These are phyloP conservation scores for Bjerkandera adusta DNA, from an alignment of 1,284 basidiomycete species.

Conservation along the genomic window DNA sequence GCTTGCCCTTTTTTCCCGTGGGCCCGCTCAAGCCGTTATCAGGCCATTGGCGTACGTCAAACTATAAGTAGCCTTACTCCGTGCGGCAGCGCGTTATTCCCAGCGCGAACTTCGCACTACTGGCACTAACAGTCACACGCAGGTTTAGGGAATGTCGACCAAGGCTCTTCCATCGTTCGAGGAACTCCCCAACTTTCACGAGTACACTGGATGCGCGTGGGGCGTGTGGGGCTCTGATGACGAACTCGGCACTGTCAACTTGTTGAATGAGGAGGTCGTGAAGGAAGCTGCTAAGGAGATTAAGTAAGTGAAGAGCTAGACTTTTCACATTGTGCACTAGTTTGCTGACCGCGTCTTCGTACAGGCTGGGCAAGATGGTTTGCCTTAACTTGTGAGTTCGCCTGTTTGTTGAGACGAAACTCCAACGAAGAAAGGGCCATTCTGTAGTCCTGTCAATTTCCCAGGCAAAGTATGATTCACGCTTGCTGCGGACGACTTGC, in stretches of 20 bases:
- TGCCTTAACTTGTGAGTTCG: slow-evolving; percentile 60
- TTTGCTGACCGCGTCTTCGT: background rate
- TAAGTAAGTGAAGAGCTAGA: slow-evolving; percentile 37
- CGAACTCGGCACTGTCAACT: slow-evolving; percentile 68
- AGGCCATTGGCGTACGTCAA: too few relatives aligned
- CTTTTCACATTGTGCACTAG: slow-evolving; percentile 1
- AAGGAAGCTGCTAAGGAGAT: slow-evolving; percentile 61
- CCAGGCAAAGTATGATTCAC: slow-evolving; percentile 48
- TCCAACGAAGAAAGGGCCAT: slow-evolving; percentile 1
- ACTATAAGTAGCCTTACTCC: too few relatives aligned
- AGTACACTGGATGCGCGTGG: slow-evolving; percentile 68
- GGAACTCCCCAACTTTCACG: slow-evolving; percentile 56
- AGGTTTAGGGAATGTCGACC: slow-evolving; percentile 14
- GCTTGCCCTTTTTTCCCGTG: too few relatives aligned
- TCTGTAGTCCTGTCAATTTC: slow-evolving; percentile 62
- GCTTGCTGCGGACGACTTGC: background rate
- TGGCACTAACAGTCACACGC: too few relatives aligned
- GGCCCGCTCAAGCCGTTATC: too few relatives aligned
- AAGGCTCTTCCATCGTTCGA: slow-evolving; percentile 53
- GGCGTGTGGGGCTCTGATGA: slow-evolving; percentile 69
- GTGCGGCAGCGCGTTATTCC: too few relatives aligned
- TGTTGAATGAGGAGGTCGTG: slow-evolving; percentile 65
- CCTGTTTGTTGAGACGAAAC: slow-evolving; percentile 1
- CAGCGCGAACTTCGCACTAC: too few relatives aligned
- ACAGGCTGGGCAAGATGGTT: slow-evolving; percentile 54